Percentiles rank a stretch among this genome's conserved stretches.
These are phyloP conservation scores for Taiozyma onychis DNA, from an alignment of 1,139 yeast genomes.

Conservation along the genomic window DNA sequence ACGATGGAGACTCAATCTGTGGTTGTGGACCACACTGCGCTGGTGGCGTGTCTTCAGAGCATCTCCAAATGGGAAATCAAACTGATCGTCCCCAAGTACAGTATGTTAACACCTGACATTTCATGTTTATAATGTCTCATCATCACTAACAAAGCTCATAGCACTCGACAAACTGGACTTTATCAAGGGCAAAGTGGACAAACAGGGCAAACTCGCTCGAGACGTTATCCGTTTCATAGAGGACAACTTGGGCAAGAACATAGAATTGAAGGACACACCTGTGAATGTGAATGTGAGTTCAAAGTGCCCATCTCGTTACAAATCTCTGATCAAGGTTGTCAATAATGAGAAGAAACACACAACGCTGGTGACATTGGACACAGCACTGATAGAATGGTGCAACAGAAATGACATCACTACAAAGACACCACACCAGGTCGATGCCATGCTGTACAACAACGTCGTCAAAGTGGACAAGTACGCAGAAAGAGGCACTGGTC, in stretches of 20 bases:
- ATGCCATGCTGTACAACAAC: background rate
- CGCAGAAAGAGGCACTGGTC: constrained; percentile 51
- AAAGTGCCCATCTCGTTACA: background rate
- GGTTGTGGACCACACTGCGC: background rate
- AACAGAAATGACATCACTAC: background rate
- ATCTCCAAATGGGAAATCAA: background rate
- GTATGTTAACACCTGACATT: background rate
- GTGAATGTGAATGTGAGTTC: background rate
- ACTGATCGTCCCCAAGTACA: background rate
- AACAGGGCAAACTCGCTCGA: background rate
- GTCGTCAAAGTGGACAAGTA: constrained; percentile 18
- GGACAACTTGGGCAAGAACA: background rate
- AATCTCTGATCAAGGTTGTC: background rate
- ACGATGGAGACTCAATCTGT: background rate
- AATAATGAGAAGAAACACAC: background rate
- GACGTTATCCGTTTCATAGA: background rate
- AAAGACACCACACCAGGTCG: background rate
- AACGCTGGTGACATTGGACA: background rate
- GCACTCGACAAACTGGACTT: background rate
- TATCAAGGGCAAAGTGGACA: background rate
- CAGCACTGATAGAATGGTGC: background rate
- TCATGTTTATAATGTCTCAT: background rate
- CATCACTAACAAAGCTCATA: background rate
- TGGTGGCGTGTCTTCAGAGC: background rate
- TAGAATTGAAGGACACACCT: background rate